Evolutionary conservation across 352 stramenopile genomes (phyloP), one percentile per base, ranked within the genome.

Genomic region (Plasmopara viticola): DNA sequence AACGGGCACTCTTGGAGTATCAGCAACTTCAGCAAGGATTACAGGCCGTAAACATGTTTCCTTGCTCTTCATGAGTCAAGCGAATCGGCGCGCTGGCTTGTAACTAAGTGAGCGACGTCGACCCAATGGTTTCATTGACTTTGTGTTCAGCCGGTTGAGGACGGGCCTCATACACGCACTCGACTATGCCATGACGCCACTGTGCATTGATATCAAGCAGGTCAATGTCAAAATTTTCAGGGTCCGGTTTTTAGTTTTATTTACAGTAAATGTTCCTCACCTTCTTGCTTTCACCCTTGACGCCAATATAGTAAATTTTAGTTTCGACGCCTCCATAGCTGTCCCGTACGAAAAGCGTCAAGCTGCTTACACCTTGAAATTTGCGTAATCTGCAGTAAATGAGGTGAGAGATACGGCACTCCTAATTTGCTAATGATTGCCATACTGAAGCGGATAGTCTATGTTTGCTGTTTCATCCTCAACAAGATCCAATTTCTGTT

Each of bases 211-310:
- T 61, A n/a, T 48, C 9, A 40, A 57, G 2, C 9, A 40, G 25
- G n/a, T 48, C 9, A 18, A 33, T 55, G 28, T 68, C 14, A 10
- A 35, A 12, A 2, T 35, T 35, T 12, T 35, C 6, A 12, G 5
- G 4, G 6, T 12, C 31, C 31, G 4, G 10, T 2, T 12, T 6
- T 35, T 2, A 35, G 10, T 35, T 35, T 35, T n/a, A n/a, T n/a
- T 8, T 12, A 35, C 0, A 35, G 10, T 12, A 35, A 35, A 35
- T 35, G 37, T 8, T 25, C 17, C 18, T 44, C 47, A 90, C 83
- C 77, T 94, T 91, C 46, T 90, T 90, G 68, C 64, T 90, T 68
- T 90, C 81, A 38, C 84, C 84, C 51, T 92, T 94, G 43, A 94
- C 64, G 0, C 84, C 81, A 68, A 94, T 89, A 68, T 94, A 94